Conservation (phyloP, 1,139 yeast genomes). For the Yarrowia galli region DNA sequence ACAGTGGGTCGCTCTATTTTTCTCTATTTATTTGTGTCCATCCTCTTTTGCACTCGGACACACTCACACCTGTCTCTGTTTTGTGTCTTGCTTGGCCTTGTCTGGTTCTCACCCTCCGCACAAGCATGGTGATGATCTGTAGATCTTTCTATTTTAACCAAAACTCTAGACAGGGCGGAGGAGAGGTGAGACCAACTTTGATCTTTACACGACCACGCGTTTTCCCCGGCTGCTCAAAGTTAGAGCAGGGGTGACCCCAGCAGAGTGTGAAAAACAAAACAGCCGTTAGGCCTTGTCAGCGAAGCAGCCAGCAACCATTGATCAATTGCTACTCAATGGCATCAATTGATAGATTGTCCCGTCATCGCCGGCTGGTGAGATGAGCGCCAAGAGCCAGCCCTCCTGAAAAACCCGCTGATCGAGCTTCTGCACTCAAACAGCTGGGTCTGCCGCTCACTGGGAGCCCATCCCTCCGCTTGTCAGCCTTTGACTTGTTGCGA, state of each 20-base stretch:
- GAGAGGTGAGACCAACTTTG: constrained; percentile 9
- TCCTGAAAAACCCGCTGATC: constrained; percentile 6
- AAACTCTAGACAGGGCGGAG: constrained; percentile 5
- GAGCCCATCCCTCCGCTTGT: constrained; percentile 5
- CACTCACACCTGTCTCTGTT: background rate
- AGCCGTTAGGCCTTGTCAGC: constrained; percentile 7
- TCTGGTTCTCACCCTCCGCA: background rate
- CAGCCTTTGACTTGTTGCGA: constrained; percentile 18
- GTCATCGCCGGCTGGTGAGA: too few relatives aligned
- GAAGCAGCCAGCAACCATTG: background rate
- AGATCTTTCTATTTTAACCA: constrained; percentile 21
- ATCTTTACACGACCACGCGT: constrained; percentile 20
- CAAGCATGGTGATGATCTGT: constrained; percentile 15
- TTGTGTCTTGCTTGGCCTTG: background rate
- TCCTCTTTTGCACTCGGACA: constrained; percentile 10
- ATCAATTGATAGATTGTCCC: background rate
- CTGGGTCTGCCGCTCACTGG: background rate
- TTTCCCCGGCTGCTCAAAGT: constrained; percentile 25
- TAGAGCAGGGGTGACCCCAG: constrained; percentile 14
- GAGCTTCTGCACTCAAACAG: background rate
- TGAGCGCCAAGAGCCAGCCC: constrained; percentile 18
- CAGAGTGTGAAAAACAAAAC: constrained; percentile 1
- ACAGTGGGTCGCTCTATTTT: background rate
- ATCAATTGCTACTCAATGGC: background rate
- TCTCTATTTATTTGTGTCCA: constrained; percentile 25